Evolutionary conservation across 306 rosid genomes (phyloP).

Genomic region (Begonia masoniana): DNA sequence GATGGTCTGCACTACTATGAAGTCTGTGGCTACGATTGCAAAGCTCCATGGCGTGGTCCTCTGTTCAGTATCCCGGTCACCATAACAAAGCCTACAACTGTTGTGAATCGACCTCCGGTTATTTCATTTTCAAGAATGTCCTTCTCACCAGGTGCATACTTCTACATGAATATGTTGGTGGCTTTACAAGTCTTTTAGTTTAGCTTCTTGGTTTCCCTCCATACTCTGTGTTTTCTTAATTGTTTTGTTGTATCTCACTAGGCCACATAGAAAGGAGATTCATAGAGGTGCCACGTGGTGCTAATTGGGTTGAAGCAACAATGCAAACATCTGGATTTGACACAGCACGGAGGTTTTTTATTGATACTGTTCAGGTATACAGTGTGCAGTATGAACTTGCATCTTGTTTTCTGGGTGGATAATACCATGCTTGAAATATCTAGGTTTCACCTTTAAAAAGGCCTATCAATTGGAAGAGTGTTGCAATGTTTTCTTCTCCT

Average conservation of each 20-base stretch:
- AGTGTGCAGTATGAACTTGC: slow-evolving; percentile 9
- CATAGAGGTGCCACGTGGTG: slow-evolving; percentile 76
- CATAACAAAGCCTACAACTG: slow-evolving; percentile 61
- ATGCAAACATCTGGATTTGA: slow-evolving; percentile 78
- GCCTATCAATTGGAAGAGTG: slow-evolving; percentile 77
- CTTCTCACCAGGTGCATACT: slow-evolving; percentile 67
- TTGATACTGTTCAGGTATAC: slow-evolving; percentile 82
- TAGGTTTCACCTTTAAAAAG: slow-evolving; percentile 78
- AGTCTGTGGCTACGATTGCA: slow-evolving; percentile 78
- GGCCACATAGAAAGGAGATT: slow-evolving; percentile 91
- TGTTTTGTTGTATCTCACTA: slow-evolving; percentile 19
- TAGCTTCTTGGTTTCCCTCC: slow-evolving; percentile 11
- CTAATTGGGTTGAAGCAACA: slow-evolving; percentile 86
- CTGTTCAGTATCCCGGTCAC: slow-evolving; percentile 87
- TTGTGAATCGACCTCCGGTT: slow-evolving; percentile 45
- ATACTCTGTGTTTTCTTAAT: slow-evolving; percentile 6
- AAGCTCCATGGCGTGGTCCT: slow-evolving; percentile 98
- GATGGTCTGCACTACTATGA: slow-evolving; percentile 89
- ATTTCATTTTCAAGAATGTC: slow-evolving; percentile 57
- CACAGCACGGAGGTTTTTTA: slow-evolving; percentile 64
- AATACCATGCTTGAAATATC: slow-evolving; percentile 28
- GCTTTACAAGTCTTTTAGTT: not conserved
- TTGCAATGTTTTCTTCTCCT: slow-evolving; percentile 64
- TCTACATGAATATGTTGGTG: not conserved
- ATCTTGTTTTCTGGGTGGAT: slow-evolving; percentile 8